Base-by-base conservation (phyloP, 495 filamentous ascomycete genomes). In the Trypethelium eluteriae region DNA sequence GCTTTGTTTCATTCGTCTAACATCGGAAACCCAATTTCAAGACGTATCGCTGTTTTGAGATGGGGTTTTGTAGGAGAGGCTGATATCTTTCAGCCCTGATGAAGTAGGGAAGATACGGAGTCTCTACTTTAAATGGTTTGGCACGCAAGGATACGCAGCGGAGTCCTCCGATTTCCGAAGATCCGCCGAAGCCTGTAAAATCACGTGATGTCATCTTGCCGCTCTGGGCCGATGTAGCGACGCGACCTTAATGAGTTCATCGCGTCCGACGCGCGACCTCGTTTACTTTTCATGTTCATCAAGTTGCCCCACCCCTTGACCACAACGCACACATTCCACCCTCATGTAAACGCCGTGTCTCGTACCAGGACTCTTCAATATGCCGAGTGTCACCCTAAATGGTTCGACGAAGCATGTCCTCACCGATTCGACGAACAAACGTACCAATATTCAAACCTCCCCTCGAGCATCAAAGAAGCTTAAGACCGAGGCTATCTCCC, bases 401-500 rank as follows among this genome's bases (percentile, higher is more conserved):
- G 74, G 82, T 66, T 81, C 75, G n/a, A 68, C 78, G 67, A 88
- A 89, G 77, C 82, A 84, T 68, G 82, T 83, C 62, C 76, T 89
- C 67, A 79, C 76, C 62, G 85, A 89, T 69, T 78, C 83, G 41
- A 84, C 81, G 61, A 84, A 79, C 64, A 82, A 81, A 63, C 71
- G 80, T 34, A 77, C 75, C 68, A 83, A 83, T 67, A 70, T 78
- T 46, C 75, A 75, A 64, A 61, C 78, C 0, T 83, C 85, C 38
- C 81, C 84, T 16, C 79, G 71, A 62, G 72, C 78, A 38, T 76
- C 84, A 50, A 98, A 97, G 79, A 94, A 91, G 77, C 80, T 88
- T 38, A 93, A 92, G 73, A 79, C 95, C 65, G 90, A 92, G 39
- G 70, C 78, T 38, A 75, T 81, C 2, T 81, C 81, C 16, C 78